Evolutionary conservation across 176 grass and related monocot genomes (phyloP).

Genomic region (Ananas comosus): DNA sequence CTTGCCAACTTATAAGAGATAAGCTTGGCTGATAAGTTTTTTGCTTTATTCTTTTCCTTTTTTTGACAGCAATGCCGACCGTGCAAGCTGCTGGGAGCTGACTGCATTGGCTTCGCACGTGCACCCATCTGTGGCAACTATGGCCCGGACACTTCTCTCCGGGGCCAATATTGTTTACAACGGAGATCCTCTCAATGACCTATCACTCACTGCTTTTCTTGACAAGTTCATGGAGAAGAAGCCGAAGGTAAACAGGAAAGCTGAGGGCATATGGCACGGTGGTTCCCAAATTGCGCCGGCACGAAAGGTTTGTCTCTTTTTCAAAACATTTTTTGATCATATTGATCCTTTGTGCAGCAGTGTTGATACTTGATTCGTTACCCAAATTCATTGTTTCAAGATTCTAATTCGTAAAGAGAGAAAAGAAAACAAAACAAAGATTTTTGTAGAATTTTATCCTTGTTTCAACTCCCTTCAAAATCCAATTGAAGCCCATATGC

Average conservation of each 20-base stretch:
- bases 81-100: conserved; percentile 78
- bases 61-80: conserved; percentile 65
- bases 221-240: conserved; percentile 99
- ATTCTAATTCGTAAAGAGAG: neutral
- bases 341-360: neutral
- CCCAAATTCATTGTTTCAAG: neutral
- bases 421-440: neutral
- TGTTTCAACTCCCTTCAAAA: neutral
- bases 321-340: neutral
- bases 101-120: conserved; percentile 63
- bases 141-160: conserved; percentile 72
- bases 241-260: conserved; percentile 56
- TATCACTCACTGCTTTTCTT: conserved; percentile 74
- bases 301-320: conserved; percentile 50
- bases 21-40: conserved; percentile 9
- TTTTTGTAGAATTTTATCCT: neutral
- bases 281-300: conserved; percentile 83
- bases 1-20: neutral
- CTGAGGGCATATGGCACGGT: conserved; percentile 92
- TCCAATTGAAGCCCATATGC: too few species aligned
- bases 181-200: conserved; percentile 73
- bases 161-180: conserved; percentile 87
- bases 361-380: neutral
- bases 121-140: conserved; percentile 92
- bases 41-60: neutral